These are phyloP conservation scores for Handroanthus guayacan DNA, from an alignment of 257 asterid genomes.

Conservation along the genomic window DNA sequence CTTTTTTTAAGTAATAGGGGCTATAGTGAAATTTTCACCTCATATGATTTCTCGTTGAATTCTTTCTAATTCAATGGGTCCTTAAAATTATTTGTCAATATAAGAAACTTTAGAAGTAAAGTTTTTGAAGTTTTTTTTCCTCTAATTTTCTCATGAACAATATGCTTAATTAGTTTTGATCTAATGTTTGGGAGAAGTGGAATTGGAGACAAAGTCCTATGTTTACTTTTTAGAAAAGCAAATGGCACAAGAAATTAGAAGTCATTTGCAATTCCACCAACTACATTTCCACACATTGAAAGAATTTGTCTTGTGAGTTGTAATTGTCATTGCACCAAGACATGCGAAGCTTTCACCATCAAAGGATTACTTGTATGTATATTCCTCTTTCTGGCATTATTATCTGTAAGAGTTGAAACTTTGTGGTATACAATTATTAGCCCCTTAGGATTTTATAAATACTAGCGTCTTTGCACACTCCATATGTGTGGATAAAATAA, in stretches of 20 bases:
- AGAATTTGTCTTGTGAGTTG: conserved; percentile 7
- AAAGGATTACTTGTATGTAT: not conserved
- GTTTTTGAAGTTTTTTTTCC: not conserved
- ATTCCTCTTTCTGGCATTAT: no score
- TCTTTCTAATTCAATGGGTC: no score
- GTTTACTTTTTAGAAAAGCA: not conserved
- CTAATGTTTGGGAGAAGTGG: not conserved
- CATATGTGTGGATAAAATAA: no score
- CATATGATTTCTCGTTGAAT: no score
- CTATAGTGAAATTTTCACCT: no score
- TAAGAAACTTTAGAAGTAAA: not conserved
- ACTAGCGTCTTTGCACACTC: no score
- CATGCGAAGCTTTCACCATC: conserved; percentile 11
- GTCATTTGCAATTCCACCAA: conserved; percentile 2
- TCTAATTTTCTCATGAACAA: not conserved
- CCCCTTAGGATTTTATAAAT: no score
- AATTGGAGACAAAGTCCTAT: not conserved
- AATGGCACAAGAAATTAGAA: not conserved
- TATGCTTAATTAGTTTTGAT: not conserved
- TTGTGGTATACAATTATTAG: no score
- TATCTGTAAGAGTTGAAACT: no score
- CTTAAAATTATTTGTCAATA: no score
- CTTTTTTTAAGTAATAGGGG: no score
- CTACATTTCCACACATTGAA: conserved; percentile 7
- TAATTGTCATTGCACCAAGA: not conserved